These are phyloP conservation scores for Acacia concinna DNA, from an alignment of 331 rosid genomes.

Conservation along the genomic window DNA sequence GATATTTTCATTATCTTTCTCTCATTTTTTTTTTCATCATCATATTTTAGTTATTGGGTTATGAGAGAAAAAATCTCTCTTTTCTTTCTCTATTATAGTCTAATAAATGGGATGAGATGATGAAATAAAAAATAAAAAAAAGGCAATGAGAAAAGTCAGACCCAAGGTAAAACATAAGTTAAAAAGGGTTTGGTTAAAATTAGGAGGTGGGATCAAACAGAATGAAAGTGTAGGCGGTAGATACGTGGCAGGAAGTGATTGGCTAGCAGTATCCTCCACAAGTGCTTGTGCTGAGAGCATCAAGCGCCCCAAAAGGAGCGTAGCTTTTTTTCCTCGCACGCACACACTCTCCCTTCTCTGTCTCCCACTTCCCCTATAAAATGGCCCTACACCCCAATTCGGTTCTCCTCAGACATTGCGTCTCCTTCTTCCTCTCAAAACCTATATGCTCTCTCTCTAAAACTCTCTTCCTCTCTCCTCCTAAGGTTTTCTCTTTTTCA, in stretches of 20 bases:
- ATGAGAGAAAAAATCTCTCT: too few relatives aligned
- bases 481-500: neutral
- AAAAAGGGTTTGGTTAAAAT: neutral
- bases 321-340: conserved; percentile 43
- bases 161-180: too few relatives aligned
- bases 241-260: conserved; percentile 3
- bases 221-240: neutral
- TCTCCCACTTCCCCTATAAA: conserved; percentile 41
- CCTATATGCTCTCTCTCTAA: neutral
- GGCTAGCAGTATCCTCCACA: neutral
- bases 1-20: too few relatives aligned
- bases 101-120: too few relatives aligned
- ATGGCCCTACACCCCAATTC: neutral
- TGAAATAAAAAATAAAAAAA: too few relatives aligned
- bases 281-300: conserved; percentile 40
- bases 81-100: too few relatives aligned
- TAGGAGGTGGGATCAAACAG: neutral
- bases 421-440: neutral
- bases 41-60: too few relatives aligned
- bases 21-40: too few relatives aligned
- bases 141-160: too few relatives aligned
- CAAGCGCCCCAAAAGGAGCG: conserved; percentile 64
- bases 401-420: conserved; percentile 7
- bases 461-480: neutral
- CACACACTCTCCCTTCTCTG: conserved; percentile 19